phyloP scores from a whole-genome alignment of 495 filamentous ascomycete genomes.

The Xylaria venustula region DNA sequence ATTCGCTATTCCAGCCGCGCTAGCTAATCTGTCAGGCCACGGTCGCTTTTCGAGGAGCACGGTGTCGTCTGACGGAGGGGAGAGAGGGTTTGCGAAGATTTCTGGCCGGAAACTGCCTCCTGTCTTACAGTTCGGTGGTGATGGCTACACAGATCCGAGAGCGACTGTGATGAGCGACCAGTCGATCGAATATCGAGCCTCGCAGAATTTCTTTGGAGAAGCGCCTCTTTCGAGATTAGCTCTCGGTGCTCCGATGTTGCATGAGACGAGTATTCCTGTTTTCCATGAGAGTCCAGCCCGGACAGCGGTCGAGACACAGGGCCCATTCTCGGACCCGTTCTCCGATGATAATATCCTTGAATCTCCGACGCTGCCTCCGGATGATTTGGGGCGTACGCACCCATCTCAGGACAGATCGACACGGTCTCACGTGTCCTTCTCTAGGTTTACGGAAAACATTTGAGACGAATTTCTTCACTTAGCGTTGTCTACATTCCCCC shows the following conservation, averaged over 20 bases:
- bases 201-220: slow-evolving; percentile 42
- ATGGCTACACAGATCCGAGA: slow-evolving; percentile 64
- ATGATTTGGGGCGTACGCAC: slow-evolving; percentile 45
- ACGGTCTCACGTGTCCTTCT: slow-evolving; percentile 37
- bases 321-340: slow-evolving; percentile 38
- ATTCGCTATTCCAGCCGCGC: slow-evolving; percentile 56
- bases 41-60: slow-evolving; percentile 47
- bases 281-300: slow-evolving; percentile 45
- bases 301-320: slow-evolving; percentile 41
- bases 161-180: slow-evolving; percentile 44
- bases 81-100: slow-evolving; percentile 55
- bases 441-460: slow-evolving; percentile 54
- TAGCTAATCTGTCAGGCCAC: slow-evolving; percentile 47
- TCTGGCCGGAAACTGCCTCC: slow-evolving; percentile 73
- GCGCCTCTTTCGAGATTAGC: slow-evolving; percentile 33
- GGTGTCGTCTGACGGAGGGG: slow-evolving; percentile 43
- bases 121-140: slow-evolving; percentile 65
- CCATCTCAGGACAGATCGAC: slow-evolving; percentile 44
- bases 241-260: slow-evolving; percentile 47
- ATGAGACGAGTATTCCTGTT: slow-evolving; percentile 44
- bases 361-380: slow-evolving; percentile 23
- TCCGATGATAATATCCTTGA: slow-evolving; percentile 20
- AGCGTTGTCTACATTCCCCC: slow-evolving; percentile 19
- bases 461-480: slow-evolving; percentile 28
- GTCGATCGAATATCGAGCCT: slow-evolving; percentile 52